These are phyloP conservation scores for Cyberlindnera euphorbiiphila DNA, from an alignment of 805 yeast species.

Conservation along the genomic window DNA sequence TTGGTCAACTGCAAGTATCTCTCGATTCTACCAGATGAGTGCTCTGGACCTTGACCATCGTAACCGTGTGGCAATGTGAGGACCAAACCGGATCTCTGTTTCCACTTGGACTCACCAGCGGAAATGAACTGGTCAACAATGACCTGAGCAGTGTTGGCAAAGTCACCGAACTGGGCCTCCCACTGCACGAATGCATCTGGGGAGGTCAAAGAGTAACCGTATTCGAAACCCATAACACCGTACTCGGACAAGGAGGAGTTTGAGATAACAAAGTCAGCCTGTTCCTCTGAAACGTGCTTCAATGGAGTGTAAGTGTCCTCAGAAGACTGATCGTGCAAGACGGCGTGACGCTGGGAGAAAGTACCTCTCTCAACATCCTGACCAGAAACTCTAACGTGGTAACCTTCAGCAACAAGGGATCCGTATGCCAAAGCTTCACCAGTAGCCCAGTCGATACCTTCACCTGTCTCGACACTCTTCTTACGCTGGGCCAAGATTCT, in stretches of 20 bases:
- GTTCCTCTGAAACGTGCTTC: conserved; percentile 70
- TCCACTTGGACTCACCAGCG: conserved; percentile 97
- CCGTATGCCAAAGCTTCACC: conserved; percentile 99
- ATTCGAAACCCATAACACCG: conserved; percentile 99
- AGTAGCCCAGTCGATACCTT: conserved; percentile 98
- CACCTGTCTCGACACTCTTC: conserved; percentile 85
- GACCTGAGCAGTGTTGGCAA: conserved; percentile 99
- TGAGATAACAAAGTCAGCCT: conserved; percentile 81
- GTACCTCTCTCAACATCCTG: conserved; percentile 99
- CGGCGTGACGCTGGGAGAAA: conserved; percentile 98
- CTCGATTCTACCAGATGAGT: conserved; percentile 96
- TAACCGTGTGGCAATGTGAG: conserved; percentile 97
- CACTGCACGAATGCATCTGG: conserved; percentile 97
- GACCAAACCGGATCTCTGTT: conserved; percentile 95
- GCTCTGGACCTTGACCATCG: conserved; percentile 99
- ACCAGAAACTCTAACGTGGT: conserved; percentile 95
- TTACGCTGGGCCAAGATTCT: conserved; percentile 87
- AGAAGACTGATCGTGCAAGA: conserved; percentile 89
- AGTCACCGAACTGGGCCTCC: conserved; percentile 99
- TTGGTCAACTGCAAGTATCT: conserved; percentile 93
- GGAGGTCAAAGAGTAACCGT: conserved; percentile 95
- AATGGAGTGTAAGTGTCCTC: conserved; percentile 85
- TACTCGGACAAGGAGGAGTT: conserved; percentile 97
- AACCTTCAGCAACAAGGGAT: conserved; percentile 86
- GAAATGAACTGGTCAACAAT: conserved; percentile 95